Evolutionary conservation across 2,329 filamentous ascomycete genomes (phyloP), one percentile per base, ranked within the genome.

Genomic region (Neonectria faginata): DNA sequence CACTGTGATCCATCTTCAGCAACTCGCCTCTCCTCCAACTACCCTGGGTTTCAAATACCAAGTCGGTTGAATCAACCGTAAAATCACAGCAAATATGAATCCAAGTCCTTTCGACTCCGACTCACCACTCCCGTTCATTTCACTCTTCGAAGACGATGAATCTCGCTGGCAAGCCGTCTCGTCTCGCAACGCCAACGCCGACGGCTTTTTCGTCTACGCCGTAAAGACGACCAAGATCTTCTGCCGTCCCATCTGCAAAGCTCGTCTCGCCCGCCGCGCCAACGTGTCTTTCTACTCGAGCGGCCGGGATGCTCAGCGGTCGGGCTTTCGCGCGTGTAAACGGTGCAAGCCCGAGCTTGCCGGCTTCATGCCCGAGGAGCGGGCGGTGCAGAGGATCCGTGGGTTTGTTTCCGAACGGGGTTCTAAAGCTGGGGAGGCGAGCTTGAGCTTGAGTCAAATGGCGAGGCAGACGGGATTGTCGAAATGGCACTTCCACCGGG

Each of bases 191-290:
- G 51, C 79, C 36, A 59, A 61, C 36, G 78, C 79, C 29, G 79
- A 81, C 65, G 77, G 79, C 56, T 66, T 68, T 57, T 84, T 84
- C 57, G 75, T 84, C 51, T 84, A 83, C 70, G 81, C 68, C 54
- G 82, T 83, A 5, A 74, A 75, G 56, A 81, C 81, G 0, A 83
- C 82, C n/a, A 77, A 78, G 65, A 80, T 84, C 63, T 90, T 88
- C 76, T 90, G 88, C 74, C 83, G 88, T 1, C 87, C 88, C 1
- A 86, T 83, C 20, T 91, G 88, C 73, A 84, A 85, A 16, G 86
- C 86, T 2, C 83, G 88, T 0, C 83, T 90, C 12, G 87, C 89
- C 1, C 83, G 88, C 2, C 83, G 88, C 50, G 84, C 86, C 54
- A 91, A 91, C 54, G 83, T 90, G 3, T 74, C 77, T 1, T 91